phyloP scores from a whole-genome alignment of 2,329 filamentous ascomycete genomes.

The Exophiala calicioides region DNA sequence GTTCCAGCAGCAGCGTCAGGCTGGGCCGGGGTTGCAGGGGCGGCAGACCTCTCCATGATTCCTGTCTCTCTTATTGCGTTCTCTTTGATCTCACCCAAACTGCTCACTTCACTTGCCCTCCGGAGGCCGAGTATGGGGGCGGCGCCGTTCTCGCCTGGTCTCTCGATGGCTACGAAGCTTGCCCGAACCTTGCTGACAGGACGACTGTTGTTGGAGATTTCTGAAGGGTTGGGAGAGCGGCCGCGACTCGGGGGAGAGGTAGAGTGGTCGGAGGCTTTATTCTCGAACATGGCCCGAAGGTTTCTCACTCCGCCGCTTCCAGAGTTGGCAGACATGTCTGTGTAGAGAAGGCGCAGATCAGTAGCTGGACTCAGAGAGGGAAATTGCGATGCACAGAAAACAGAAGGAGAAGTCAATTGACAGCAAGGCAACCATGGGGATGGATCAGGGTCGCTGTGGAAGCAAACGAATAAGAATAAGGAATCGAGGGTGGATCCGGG shows the following conservation, averaged over 20 bases:
- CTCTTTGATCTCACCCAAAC: slow-evolving; percentile 32
- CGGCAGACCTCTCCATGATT: slow-evolving; percentile 5
- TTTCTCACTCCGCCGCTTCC: slow-evolving; percentile 66
- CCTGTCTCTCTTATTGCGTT: slow-evolving; percentile 12
- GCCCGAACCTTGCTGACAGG: slow-evolving; percentile 74
- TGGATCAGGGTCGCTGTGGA: slow-evolving; percentile 7
- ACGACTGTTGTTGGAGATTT: slow-evolving; percentile 50
- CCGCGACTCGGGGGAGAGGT: slow-evolving; percentile 68
- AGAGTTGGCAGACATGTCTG: slow-evolving; percentile 39
- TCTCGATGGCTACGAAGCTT: slow-evolving; percentile 72
- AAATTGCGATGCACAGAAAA: slow-evolving; percentile 4
- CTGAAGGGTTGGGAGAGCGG: slow-evolving; percentile 61
- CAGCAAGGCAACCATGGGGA: slow-evolving; percentile 4
- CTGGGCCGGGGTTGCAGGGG: slow-evolving; percentile 39
- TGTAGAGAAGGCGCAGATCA: slow-evolving; percentile 17
- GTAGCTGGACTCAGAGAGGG: slow-evolving; percentile 4
- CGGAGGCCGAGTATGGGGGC: slow-evolving; percentile 42
- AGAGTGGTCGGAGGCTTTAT: slow-evolving; percentile 62
- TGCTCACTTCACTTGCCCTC: slow-evolving; percentile 41
- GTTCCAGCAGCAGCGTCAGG: neutral
- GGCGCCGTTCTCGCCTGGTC: slow-evolving; percentile 43
- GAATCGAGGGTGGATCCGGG: slow-evolving; percentile 23
- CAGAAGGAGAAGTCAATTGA: neutral
- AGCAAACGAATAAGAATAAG: slow-evolving; percentile 6
- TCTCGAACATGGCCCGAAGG: slow-evolving; percentile 78